Conservation (phyloP, 2,329 filamentous ascomycete genomes). For the Phyllachora maydis region DNA sequence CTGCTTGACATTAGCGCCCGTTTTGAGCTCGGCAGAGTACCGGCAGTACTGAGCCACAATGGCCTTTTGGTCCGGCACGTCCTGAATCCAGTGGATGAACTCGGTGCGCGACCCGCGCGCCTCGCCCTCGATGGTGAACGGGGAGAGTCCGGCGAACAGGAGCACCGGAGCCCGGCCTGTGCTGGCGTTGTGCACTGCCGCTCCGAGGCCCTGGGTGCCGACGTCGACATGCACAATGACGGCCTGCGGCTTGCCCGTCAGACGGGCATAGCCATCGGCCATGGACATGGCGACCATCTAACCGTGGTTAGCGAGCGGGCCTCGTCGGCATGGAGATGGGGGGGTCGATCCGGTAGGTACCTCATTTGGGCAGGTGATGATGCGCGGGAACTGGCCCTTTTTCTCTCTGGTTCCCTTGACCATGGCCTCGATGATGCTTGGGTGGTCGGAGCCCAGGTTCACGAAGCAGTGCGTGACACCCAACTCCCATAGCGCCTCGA, state of each 20-base stretch:
- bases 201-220: slow-evolving; percentile 51
- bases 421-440: slow-evolving; percentile 56
- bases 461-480: slow-evolving; percentile 37
- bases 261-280: slow-evolving; percentile 51
- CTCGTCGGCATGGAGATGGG: background rate
- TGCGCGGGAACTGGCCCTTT: slow-evolving; percentile 36
- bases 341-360: too few relatives aligned
- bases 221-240: slow-evolving; percentile 59
- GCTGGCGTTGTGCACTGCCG: slow-evolving; percentile 51
- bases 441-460: slow-evolving; percentile 42
- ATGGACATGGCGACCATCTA: slow-evolving; percentile 60
- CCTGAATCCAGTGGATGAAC: slow-evolving; percentile 22
- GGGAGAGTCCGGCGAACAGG: slow-evolving; percentile 20
- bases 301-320: too few relatives aligned
- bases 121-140: slow-evolving; percentile 20
- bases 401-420: slow-evolving; percentile 48
- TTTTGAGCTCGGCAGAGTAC: slow-evolving; percentile 66
- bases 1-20: slow-evolving; percentile 71
- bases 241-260: slow-evolving; percentile 45
- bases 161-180: slow-evolving; percentile 44
- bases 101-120: slow-evolving; percentile 17
- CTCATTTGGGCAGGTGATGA: slow-evolving; percentile 57
- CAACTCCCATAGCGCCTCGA: slow-evolving; percentile 59
- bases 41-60: slow-evolving; percentile 70
- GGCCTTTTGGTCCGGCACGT: slow-evolving; percentile 18